These are phyloP conservation scores for Solanum dulcamara DNA, from an alignment of 257 asterid genomes.

Conservation along the genomic window DNA sequence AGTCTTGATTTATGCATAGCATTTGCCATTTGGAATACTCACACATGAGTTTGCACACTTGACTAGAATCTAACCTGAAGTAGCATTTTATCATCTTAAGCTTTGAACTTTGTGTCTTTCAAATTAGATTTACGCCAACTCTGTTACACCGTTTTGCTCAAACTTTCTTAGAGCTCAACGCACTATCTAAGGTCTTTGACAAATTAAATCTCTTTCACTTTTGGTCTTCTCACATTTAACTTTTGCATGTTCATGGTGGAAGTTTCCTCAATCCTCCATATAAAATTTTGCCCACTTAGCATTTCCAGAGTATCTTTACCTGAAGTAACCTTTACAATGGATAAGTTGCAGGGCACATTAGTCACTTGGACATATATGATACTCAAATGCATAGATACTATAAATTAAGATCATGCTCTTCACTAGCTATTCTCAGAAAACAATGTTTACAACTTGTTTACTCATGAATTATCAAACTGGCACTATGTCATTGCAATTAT, in stretches of 20 bases:
- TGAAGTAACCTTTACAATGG: neutral
- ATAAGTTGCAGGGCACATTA: neutral
- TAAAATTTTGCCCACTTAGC: neutral
- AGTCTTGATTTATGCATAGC: neutral
- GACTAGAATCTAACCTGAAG: neutral
- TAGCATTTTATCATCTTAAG: neutral
- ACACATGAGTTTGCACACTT: neutral
- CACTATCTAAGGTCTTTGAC: neutral
- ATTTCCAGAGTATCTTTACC: neutral
- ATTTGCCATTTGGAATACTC: neutral
- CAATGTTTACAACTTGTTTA: neutral
- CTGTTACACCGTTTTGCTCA: neutral
- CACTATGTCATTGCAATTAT: neutral
- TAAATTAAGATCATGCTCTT: neutral
- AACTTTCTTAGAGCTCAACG: neutral
- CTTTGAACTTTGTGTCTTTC: neutral
- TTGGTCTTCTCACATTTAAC: neutral
- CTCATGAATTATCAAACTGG: neutral
- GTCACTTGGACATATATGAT: neutral
- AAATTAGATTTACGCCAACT: neutral
- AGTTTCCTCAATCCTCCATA: neutral
- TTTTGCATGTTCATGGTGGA: neutral
- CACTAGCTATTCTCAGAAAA: neutral
- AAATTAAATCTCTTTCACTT: neutral
- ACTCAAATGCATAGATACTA: neutral